Evolutionary conservation across 1,284 basidiomycete genomes (phyloP).

Genomic region (Rhodotorula sp.): DNA sequence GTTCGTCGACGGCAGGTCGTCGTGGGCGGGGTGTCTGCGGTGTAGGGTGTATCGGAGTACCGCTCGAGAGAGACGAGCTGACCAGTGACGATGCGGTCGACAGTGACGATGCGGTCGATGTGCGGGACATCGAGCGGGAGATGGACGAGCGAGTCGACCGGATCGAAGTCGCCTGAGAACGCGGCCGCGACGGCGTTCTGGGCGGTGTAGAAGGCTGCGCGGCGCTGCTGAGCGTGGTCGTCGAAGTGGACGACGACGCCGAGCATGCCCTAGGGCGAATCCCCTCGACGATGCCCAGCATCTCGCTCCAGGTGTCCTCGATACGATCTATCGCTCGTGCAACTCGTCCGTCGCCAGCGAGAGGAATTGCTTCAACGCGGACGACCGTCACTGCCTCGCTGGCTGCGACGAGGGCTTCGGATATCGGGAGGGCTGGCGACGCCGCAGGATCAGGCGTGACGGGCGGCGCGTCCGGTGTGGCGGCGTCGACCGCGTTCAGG

Average conservation of each 20-base stretch:
- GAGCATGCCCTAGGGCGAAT: neutral
- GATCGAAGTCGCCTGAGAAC: slow-evolving; percentile 61
- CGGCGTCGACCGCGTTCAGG: slow-evolving; percentile 68
- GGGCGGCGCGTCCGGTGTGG: slow-evolving; percentile 61
- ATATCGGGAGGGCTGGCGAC: neutral
- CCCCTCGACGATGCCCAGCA: slow-evolving; percentile 51
- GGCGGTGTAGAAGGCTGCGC: no score
- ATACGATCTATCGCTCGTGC: slow-evolving; percentile 56
- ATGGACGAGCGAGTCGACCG: slow-evolving; percentile 74
- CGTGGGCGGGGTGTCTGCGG: neutral
- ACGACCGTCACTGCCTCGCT: slow-evolving; percentile 16
- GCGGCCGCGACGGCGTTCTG: neutral
- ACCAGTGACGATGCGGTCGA: slow-evolving; percentile 1
- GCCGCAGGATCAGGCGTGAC: slow-evolving; percentile 52
- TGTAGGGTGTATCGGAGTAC: no score
- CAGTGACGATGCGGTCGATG: slow-evolving; percentile 8
- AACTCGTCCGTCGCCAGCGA: slow-evolving; percentile 27
- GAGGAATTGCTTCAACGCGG: slow-evolving; percentile 17
- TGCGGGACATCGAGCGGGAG: slow-evolving; percentile 60
- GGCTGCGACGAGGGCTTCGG: slow-evolving; percentile 16
- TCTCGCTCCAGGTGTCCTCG: slow-evolving; percentile 71
- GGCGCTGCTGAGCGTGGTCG: neutral
- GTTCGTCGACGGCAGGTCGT: neutral
- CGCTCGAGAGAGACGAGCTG: no score
- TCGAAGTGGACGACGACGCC: neutral